phyloP scores from a whole-genome alignment of 78 protist species.

The Dictyostelium purpureum region DNA sequence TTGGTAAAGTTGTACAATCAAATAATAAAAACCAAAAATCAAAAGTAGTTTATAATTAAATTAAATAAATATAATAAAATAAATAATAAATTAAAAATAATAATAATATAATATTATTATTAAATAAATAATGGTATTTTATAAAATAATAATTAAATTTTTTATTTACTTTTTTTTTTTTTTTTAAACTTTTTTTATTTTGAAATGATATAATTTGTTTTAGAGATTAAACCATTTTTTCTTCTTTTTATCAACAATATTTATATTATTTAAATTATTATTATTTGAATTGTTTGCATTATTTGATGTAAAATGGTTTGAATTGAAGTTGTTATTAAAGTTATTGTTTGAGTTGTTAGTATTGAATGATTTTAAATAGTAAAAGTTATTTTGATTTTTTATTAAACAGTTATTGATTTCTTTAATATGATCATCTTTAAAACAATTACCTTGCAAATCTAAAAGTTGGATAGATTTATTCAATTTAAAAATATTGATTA shows the following conservation, averaged over 20 bases:
- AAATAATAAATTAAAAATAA: not conserved
- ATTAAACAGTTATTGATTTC: not conserved
- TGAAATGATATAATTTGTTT: no score
- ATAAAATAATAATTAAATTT: no score
- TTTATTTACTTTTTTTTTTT: no score
- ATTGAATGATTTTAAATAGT: not conserved
- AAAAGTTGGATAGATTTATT: constrained; percentile 5
- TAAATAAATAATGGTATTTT: not conserved
- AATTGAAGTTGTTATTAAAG: not conserved
- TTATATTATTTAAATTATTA: not conserved
- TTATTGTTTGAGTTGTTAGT: not conserved
- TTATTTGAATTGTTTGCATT: not conserved
- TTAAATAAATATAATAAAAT: not conserved
- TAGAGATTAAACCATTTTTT: not conserved
- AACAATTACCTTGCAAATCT: constrained; percentile 39
- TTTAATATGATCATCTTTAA: not conserved
- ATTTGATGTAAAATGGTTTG: not conserved
- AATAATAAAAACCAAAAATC: not conserved
- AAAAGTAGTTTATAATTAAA: constrained; percentile 60
- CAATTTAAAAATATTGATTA: not conserved
- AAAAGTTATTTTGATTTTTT: not conserved
- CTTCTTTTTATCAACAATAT: not conserved
- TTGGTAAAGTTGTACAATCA: constrained; percentile 43
- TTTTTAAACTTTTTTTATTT: not conserved
- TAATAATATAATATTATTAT: not conserved